Evolutionary conservation across 495 filamentous ascomycete genomes (phyloP).

Genomic region (Lindgomyces ingoldianus): DNA sequence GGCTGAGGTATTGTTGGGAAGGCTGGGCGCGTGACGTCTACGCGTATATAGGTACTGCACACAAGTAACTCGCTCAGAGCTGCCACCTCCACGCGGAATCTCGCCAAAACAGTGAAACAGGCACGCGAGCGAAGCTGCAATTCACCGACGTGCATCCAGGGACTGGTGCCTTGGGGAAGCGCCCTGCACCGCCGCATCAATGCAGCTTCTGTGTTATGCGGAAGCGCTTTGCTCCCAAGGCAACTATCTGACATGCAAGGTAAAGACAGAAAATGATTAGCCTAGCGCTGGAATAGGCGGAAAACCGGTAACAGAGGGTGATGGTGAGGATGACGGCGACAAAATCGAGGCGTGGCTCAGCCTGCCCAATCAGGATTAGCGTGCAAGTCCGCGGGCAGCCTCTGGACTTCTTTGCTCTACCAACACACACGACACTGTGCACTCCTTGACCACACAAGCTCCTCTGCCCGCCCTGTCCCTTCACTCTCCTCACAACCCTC

Average conservation of each 20-base stretch:
- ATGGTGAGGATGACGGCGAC: background rate
- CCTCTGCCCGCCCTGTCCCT: background rate
- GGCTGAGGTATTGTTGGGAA: too few species aligned
- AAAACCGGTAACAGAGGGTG: background rate
- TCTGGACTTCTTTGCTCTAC: background rate
- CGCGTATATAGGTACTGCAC: too few species aligned
- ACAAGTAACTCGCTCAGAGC: too few species aligned
- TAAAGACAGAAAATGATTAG: too few species aligned
- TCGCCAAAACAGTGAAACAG: too few species aligned
- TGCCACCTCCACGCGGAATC: too few species aligned
- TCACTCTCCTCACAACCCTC: background rate
- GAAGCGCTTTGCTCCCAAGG: background rate
- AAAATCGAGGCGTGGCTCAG: background rate
- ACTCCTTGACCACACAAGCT: background rate
- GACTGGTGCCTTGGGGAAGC: constrained; percentile 16
- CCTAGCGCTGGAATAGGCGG: background rate
- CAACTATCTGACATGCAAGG: background rate
- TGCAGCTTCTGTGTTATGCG: background rate
- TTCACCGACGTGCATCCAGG: background rate
- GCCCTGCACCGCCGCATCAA: constrained; percentile 16
- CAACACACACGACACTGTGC: constrained; percentile 5
- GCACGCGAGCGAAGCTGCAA: constrained; percentile 8
- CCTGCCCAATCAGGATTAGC: background rate
- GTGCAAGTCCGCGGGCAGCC: background rate
- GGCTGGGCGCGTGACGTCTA: too few species aligned